Evolutionary conservation across 176 grass and related monocot species (phyloP).

Genomic region (Areca catechu): DNA sequence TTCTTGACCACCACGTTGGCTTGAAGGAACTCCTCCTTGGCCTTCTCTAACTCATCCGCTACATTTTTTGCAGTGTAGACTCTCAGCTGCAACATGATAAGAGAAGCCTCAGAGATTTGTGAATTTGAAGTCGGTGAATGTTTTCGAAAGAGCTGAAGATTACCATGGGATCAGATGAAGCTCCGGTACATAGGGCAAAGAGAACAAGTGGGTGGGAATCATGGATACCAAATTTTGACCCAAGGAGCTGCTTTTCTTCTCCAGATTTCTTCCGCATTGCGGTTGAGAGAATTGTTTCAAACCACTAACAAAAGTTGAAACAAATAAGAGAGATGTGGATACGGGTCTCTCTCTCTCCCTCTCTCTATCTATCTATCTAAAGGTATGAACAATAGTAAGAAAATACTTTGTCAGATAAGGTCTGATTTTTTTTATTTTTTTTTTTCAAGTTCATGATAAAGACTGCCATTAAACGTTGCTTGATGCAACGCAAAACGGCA

Average conservation of each 20-base stretch:
- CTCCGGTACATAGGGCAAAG: slow-evolving; percentile 75
- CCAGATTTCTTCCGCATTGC: slow-evolving; percentile 62
- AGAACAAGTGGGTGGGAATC: slow-evolving; percentile 63
- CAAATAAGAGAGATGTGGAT: too few species aligned
- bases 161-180: slow-evolving; percentile 84
- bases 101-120: background rate
- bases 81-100: slow-evolving; percentile 45
- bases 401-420: too few species aligned
- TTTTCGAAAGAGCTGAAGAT: background rate
- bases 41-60: slow-evolving; percentile 64
- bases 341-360: too few species aligned
- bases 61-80: slow-evolving; percentile 78
- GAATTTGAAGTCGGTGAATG: too few species aligned
- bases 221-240: slow-evolving; percentile 43
- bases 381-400: too few species aligned
- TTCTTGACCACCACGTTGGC: slow-evolving; percentile 50
- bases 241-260: slow-evolving; percentile 70
- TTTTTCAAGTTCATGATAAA: too few species aligned
- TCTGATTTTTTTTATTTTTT: too few species aligned
- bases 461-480: too few species aligned
- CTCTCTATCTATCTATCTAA: too few species aligned
- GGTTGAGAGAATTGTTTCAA: slow-evolving; percentile 60
- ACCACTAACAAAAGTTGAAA: slow-evolving; percentile 46
- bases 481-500: too few species aligned
- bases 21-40: slow-evolving; percentile 80